phyloP scores from a whole-genome alignment of 176 grass and related monocot genomes.

The Oryza coarctata region DNA sequence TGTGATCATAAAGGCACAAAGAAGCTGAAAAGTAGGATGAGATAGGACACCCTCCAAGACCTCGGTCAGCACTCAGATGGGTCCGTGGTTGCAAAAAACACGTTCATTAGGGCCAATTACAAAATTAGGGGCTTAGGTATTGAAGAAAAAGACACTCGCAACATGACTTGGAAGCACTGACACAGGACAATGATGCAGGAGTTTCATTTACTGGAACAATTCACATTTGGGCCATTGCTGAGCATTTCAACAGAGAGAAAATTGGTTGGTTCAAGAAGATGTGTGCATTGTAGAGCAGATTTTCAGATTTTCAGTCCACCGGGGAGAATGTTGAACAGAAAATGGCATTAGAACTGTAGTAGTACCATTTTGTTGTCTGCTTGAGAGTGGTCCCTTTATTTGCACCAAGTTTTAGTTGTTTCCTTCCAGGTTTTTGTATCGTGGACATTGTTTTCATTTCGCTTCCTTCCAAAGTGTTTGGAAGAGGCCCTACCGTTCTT shows the following conservation, averaged over 20 bases:
- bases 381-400: background rate
- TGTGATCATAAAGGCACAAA: slow-evolving; percentile 2
- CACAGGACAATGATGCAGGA: background rate
- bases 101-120: background rate
- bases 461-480: background rate
- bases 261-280: background rate
- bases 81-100: background rate
- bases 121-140: background rate
- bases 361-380: background rate
- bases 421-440: background rate
- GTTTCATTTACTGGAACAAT: background rate
- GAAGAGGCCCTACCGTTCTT: background rate
- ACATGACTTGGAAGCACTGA: background rate
- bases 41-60: slow-evolving; percentile 15
- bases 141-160: background rate
- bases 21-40: background rate
- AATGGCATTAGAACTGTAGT: background rate
- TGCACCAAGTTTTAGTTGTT: background rate
- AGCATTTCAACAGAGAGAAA: background rate
- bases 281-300: background rate
- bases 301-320: background rate
- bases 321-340: background rate
- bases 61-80: background rate
- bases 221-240: background rate
- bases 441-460: background rate